Conservation (phyloP, 257 asterid genomes). For the Lycium barbarum region DNA sequence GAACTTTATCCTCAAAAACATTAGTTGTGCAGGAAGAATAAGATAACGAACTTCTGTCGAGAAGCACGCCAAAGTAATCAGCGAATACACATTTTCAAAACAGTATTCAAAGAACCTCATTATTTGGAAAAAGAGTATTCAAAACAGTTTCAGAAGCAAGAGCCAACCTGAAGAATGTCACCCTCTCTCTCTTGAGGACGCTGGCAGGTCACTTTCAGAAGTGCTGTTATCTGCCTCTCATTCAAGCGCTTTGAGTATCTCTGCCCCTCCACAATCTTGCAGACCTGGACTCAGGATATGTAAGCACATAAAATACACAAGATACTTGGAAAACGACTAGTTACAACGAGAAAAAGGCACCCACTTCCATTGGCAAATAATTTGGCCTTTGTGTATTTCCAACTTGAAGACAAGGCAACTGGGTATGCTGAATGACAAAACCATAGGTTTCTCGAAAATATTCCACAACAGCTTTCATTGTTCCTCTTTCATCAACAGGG, state of each 20-base stretch:
- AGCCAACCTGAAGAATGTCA: slow-evolving; percentile 74
- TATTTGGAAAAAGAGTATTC: not conserved
- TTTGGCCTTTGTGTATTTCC: slow-evolving; percentile 90
- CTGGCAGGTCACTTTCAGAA: slow-evolving; percentile 95
- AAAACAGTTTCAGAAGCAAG: slow-evolving; percentile 7
- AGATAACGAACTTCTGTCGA: not conserved
- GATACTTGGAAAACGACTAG: not conserved
- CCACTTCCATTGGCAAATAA: slow-evolving; percentile 95
- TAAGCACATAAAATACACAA: not conserved
- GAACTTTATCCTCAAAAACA: slow-evolving; percentile 16
- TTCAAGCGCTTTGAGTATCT: slow-evolving; percentile 91
- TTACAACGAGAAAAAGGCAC: slow-evolving; percentile 20
- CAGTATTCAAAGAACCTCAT: not conserved
- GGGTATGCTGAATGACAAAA: slow-evolving; percentile 74
- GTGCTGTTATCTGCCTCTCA: slow-evolving; percentile 90
- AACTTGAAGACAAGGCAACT: slow-evolving; percentile 94
- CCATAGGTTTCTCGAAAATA: slow-evolving; percentile 88
- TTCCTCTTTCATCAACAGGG: slow-evolving; percentile 89
- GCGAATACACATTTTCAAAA: not conserved
- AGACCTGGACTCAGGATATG: slow-evolving; percentile 59
- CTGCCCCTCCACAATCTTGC: slow-evolving; percentile 97
- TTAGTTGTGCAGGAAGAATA: not conserved
- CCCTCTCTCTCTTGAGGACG: slow-evolving; percentile 85
- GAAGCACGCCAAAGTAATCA: not conserved
- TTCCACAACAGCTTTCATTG: slow-evolving; percentile 83